Conservation (phyloP, 495 filamentous ascomycete genomes). For the Podospora bellae-mahoneyi region DNA sequence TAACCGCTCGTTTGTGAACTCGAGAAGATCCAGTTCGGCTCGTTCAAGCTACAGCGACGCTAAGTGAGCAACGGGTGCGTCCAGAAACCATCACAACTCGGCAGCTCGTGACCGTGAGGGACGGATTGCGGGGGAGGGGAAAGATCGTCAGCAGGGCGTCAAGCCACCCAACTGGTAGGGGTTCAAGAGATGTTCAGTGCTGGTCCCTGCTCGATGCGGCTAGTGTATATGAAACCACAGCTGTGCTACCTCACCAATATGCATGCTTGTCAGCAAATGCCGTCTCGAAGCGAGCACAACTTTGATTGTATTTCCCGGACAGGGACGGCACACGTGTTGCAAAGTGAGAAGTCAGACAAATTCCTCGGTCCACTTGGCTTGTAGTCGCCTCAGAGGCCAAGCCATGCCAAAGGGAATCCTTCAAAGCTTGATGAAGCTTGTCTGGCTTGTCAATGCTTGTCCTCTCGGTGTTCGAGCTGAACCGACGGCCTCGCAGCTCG, state of each 20-base stretch:
- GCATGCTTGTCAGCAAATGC: no score
- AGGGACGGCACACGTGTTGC: neutral
- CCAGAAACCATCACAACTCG: neutral
- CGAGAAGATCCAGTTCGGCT: neutral
- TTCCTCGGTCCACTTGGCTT: neutral
- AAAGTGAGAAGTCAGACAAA: neutral
- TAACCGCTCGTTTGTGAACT: neutral
- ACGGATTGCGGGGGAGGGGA: neutral
- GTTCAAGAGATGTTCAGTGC: neutral
- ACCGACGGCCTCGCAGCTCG: neutral
- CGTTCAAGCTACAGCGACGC: neutral
- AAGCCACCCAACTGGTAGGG: neutral
- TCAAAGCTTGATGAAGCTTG: neutral
- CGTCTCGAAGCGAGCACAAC: no score
- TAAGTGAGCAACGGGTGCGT: neutral
- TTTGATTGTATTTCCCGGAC: neutral
- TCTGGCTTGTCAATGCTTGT: neutral
- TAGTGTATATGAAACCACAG: neutral
- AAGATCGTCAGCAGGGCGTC: neutral
- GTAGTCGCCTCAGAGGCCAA: neutral
- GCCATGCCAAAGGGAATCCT: neutral
- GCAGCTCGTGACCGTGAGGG: neutral
- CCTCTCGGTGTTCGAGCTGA: neutral
- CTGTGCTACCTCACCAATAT: neutral
- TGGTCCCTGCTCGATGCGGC: neutral